Conservation (phyloP, 2,329 filamentous ascomycete genomes). For the Shiraia sp. region DNA sequence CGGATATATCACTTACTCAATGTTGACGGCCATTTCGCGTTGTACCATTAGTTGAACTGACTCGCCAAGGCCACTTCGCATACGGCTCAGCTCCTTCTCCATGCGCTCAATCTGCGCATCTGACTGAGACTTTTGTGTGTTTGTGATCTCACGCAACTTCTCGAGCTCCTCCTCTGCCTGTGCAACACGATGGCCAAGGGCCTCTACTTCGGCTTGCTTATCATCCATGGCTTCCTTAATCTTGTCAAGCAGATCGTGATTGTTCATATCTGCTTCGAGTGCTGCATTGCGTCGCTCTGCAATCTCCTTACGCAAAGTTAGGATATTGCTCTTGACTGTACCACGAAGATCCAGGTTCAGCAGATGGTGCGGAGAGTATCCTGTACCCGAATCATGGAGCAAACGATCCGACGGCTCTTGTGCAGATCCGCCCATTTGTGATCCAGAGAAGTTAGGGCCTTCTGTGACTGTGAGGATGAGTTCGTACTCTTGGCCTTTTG, state of each 20-base stretch:
- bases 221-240: slow-evolving; percentile 98
- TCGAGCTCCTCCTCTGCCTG: slow-evolving; percentile 93
- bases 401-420: slow-evolving; percentile 68
- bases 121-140: slow-evolving; percentile 81
- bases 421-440: slow-evolving; percentile 52
- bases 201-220: slow-evolving; percentile 89
- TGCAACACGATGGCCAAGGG: slow-evolving; percentile 82
- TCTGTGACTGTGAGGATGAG: slow-evolving; percentile 81
- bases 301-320: slow-evolving; percentile 82
- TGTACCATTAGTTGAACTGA: slow-evolving; percentile 92
- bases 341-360: slow-evolving; percentile 87
- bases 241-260: slow-evolving; percentile 88
- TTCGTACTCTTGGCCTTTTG: slow-evolving; percentile 83
- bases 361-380: slow-evolving; percentile 87
- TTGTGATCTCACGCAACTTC: slow-evolving; percentile 84
- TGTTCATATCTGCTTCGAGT: slow-evolving; percentile 90
- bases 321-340: slow-evolving; percentile 76
- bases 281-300: slow-evolving; percentile 82
- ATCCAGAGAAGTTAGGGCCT: slow-evolving; percentile 69
- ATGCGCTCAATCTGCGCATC: slow-evolving; percentile 98
- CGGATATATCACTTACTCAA: slow-evolving; percentile 68
- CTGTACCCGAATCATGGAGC: slow-evolving; percentile 77
- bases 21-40: slow-evolving; percentile 92
- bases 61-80: slow-evolving; percentile 81
- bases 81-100: slow-evolving; percentile 96